Percentiles rank a stretch among this genome's conserved stretches.
These are phyloP conservation scores for Aquilaria sinensis DNA, from an alignment of 345 rosid genomes.

Conservation along the genomic window DNA sequence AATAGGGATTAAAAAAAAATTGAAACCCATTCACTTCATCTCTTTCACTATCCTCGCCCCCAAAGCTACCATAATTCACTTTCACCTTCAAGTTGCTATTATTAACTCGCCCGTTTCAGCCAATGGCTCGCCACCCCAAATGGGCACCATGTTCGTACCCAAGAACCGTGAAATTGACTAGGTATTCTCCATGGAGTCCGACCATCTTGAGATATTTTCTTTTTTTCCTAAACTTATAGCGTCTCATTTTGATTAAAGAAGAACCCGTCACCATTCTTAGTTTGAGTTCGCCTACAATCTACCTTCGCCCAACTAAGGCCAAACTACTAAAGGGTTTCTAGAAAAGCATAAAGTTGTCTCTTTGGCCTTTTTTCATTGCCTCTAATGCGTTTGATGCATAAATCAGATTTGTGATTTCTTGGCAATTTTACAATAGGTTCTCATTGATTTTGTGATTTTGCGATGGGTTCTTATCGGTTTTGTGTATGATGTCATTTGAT, in stretches of 20 bases:
- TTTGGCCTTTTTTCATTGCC: too few relatives aligned
- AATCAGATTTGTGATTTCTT: too few relatives aligned
- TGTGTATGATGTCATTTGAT: too few relatives aligned
- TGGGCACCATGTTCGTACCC: conserved; percentile 73
- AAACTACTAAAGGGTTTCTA: conserved; percentile 17
- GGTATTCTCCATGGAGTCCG: conserved; percentile 82
- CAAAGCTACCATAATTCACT: conserved; percentile 16
- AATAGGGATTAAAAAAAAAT: too few relatives aligned
- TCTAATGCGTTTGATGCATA: too few relatives aligned
- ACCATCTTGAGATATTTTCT: conserved; percentile 78
- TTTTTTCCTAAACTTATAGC: conserved; percentile 41
- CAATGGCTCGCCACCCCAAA: conserved; percentile 2
- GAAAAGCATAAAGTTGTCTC: conserved; percentile 18
- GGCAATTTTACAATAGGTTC: too few relatives aligned
- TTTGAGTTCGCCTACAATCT: conserved; percentile 17
- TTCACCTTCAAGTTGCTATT: conserved; percentile 61
- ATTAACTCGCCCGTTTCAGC: conserved; percentile 55
- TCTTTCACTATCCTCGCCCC: conserved; percentile 51
- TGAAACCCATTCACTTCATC: conserved; percentile 52
- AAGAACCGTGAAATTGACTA: conserved; percentile 63
- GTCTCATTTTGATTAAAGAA: conserved; percentile 54
- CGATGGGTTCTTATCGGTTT: too few relatives aligned
- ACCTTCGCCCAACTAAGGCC: conserved; percentile 11
- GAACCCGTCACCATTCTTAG: conserved; percentile 13
- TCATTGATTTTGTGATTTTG: too few relatives aligned